phyloP scores from a whole-genome alignment of 2,329 filamentous ascomycete species.

The Paecilomyces sp. region DNA sequence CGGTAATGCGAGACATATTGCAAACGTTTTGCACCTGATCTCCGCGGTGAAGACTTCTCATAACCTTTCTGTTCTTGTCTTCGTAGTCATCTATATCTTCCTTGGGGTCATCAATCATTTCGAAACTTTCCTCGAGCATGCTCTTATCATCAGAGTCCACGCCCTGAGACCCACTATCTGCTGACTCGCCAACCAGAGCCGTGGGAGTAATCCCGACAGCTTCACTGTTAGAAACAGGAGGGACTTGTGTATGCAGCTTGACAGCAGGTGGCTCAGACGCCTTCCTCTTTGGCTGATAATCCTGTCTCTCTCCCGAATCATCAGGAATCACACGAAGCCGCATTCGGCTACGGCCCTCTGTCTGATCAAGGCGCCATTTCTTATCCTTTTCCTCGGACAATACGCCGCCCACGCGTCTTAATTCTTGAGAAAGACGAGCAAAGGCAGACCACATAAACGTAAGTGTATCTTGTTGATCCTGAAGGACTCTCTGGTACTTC shows the following conservation, averaged over 20 bases:
- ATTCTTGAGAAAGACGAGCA: conserved; percentile 68
- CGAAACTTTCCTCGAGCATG: conserved; percentile 79
- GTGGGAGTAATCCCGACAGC: conserved; percentile 30
- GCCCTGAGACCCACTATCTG: conserved; percentile 21
- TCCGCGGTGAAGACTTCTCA: conserved; percentile 83
- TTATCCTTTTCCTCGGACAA: conserved; percentile 58
- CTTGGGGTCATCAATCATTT: conserved; percentile 89
- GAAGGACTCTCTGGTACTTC: conserved; percentile 79
- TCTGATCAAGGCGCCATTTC: conserved; percentile 92
- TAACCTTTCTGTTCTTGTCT: conserved; percentile 96
- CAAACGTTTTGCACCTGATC: conserved; percentile 91
- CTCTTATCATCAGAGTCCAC: conserved; percentile 29
- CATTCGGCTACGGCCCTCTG: conserved; percentile 93
- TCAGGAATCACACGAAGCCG: conserved; percentile 80
- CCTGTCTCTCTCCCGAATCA: conserved; percentile 57
- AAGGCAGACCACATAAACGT: conserved; percentile 70
- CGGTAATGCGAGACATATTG: conserved; percentile 91
- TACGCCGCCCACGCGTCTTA: conserved; percentile 73
- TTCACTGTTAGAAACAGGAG: conserved; percentile 34
- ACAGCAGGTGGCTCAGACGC: conserved; percentile 45
- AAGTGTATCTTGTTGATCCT: conserved; percentile 90
- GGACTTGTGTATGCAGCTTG: conserved; percentile 40
- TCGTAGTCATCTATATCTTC: conserved; percentile 81
- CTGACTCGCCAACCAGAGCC: conserved; percentile 21
- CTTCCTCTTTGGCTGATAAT: conserved; percentile 79